Evolutionary conservation across 139 green algal species (phyloP), one percentile per base, ranked within the genome.

Genomic region (Picochlorum sp.): DNA sequence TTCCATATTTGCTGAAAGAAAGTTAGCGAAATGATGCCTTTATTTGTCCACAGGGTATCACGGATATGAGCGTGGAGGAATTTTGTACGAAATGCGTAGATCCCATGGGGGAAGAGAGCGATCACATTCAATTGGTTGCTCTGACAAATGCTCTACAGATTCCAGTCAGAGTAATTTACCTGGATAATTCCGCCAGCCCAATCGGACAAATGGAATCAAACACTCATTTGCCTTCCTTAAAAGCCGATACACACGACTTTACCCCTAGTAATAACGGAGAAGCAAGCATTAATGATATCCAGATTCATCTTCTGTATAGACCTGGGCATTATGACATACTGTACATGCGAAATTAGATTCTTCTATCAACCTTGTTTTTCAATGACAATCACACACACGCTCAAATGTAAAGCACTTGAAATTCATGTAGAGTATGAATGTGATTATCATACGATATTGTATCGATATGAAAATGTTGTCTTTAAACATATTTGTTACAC

Each of bases 101-200:
- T 57, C 69, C 81, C 5, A 97, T 97, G 89, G 89, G 85, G 1
- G 89, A 94, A 67, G 89, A 97, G 72, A 86, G 71, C 51, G 89
- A 97, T 72, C 85, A 97, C 55, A 70, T 97, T 22, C 88, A 96
- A 51, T 85, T 94, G 35, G 87, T 91, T n/a, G 89, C 89, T 10
- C 67, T 97, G 22, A 81, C 82, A n/a, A 81, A 95, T 41, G 85
- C 88, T 18, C 55, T 97, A 52, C 70, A 84, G 69, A 72, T 95
- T 43, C 85, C 87, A 6, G 61, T 94, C 16, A 35, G 71, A 6
- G 78, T 96, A 10, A 71, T 93, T 31, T 95, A 95, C 33, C 57
- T 89, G 8, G 81, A 89, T 55, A 72, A 73, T 57, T n/a, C 71
- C 14, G 22, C 39, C 39, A 68, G 39, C 7, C 14, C 1, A 49